Conservation (phyloP, 345 rosid species). For the Eutrema heterophyllum region DNA sequence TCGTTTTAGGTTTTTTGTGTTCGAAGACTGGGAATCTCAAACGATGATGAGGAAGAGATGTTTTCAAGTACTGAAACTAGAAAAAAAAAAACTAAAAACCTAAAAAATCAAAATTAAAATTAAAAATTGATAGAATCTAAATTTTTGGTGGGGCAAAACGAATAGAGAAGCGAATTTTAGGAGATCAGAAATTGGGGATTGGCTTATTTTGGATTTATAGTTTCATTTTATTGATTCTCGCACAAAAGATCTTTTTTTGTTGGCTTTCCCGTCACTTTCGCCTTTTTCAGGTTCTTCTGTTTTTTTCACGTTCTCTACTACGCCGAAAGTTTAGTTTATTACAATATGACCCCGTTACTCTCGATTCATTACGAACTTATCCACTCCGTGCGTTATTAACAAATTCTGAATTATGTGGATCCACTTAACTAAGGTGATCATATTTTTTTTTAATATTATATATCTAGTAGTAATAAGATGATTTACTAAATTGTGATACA, state of each 20-base stretch:
- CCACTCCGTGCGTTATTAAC: too few relatives aligned
- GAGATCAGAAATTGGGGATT: conserved; percentile 13
- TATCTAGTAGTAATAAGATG: neutral
- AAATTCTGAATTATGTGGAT: neutral
- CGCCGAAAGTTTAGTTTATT: neutral
- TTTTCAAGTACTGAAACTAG: conserved; percentile 11
- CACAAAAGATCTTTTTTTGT: conserved; percentile 23
- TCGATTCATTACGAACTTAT: neutral
- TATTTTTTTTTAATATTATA: neutral
- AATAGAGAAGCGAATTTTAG: conserved; percentile 17
- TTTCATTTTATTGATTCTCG: conserved; percentile 13
- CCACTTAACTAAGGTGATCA: neutral
- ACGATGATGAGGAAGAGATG: conserved; percentile 21
- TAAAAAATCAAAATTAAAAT: neutral
- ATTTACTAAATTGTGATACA: neutral
- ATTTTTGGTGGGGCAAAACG: conserved; percentile 10
- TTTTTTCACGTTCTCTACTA: conserved; percentile 9
- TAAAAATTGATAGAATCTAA: conserved; percentile 17
- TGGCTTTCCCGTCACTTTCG: conserved; percentile 38
- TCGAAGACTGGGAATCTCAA: conserved; percentile 26
- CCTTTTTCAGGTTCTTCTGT: conserved; percentile 21
- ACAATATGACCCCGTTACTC: neutral
- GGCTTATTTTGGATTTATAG: conserved; percentile 23
- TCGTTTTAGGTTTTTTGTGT: conserved; percentile 14
- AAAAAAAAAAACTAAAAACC: neutral